Conservation (phyloP, 768 basidiomycete species). For the Coprinellus aureogranulatus region DNA sequence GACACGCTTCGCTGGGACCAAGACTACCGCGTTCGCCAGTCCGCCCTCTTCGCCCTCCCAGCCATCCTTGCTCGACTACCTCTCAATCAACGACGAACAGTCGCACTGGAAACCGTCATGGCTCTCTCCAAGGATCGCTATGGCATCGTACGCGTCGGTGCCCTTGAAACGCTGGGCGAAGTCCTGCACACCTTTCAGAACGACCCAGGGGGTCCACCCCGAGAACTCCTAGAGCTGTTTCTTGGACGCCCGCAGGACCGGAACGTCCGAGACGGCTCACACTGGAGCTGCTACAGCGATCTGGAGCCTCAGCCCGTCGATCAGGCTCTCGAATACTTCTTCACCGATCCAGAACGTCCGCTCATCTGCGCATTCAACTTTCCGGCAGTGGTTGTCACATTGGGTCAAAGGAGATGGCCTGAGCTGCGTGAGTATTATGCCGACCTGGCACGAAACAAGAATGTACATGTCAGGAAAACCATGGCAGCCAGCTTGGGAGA, state of each 20-base stretch:
- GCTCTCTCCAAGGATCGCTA: constrained; percentile 64
- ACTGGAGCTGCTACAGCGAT: constrained; percentile 8
- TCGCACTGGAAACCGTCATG: constrained; percentile 65
- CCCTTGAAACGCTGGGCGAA: constrained; percentile 86
- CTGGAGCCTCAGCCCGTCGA: constrained; percentile 3
- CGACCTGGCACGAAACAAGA: constrained; percentile 57
- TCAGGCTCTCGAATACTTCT: constrained; percentile 41
- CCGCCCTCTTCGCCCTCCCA: constrained; percentile 82
- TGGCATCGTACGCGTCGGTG: constrained; percentile 69
- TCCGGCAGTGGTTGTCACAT: constrained; percentile 83
- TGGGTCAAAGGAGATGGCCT: constrained; percentile 74
- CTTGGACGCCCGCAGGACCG: constrained; percentile 55
- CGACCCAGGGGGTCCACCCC: constrained; percentile 64
- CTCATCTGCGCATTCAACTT: constrained; percentile 87
- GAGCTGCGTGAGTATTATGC: constrained; percentile 69
- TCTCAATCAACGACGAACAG: constrained; percentile 50
- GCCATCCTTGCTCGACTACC: constrained; percentile 70
- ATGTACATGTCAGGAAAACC: constrained; percentile 67
- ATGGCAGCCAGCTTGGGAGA: constrained; percentile 89
- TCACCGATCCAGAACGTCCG: constrained; percentile 67
- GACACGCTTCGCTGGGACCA: constrained; percentile 65
- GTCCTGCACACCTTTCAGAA: constrained; percentile 79
- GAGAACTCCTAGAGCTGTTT: constrained; percentile 73
- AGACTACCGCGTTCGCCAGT: constrained; percentile 83
- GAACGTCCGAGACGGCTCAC: constrained; percentile 34